A percentile compares a stretch with the other conserved stretches of the same genome.
Conservation (phyloP, 208 protist genomes). For the Acanthamoeba triangularis region DNA sequence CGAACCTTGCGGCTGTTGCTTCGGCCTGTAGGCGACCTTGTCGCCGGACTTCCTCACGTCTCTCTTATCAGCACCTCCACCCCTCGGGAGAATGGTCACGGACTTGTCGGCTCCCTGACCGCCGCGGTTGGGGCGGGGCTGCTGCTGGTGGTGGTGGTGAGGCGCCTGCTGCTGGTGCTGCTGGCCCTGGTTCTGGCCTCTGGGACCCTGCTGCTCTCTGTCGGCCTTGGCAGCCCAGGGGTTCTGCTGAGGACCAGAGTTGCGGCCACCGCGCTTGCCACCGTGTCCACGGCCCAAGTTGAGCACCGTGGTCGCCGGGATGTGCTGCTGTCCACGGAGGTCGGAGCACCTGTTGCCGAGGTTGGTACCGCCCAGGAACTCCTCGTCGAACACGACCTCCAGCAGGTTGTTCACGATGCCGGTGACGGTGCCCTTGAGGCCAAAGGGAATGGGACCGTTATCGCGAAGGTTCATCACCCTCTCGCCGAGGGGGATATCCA, state of each 20-base stretch:
- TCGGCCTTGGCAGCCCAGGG: not conserved
- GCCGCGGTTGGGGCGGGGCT: not conserved
- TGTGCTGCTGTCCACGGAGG: constrained; percentile 48
- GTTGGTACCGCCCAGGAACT: constrained; percentile 62
- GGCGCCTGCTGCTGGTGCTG: not conserved
- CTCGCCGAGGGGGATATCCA: not conserved
- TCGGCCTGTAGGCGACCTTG: constrained; percentile 21
- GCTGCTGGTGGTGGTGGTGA: not conserved
- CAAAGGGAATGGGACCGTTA: constrained; percentile 44
- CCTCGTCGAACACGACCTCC: constrained; percentile 70
- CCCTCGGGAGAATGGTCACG: not conserved
- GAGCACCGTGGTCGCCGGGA: constrained; percentile 36
- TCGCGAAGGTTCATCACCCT: constrained; percentile 42
- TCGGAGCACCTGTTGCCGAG: constrained; percentile 61
- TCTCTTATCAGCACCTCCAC: not conserved
- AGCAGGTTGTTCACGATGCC: constrained; percentile 46
- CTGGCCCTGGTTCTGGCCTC: not conserved
- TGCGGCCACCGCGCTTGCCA: not conserved
- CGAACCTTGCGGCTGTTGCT: not conserved
- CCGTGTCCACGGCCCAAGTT: constrained; percentile 27
- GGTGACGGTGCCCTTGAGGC: constrained; percentile 46
- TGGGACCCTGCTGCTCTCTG: not conserved
- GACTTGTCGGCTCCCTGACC: not conserved
- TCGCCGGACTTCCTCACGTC: not conserved
- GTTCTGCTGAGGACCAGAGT: not conserved